Evolutionary conservation across 2,329 filamentous ascomycete genomes (phyloP), one percentile per base, ranked within the genome.

Genomic region (Sarocladium kiliense): DNA sequence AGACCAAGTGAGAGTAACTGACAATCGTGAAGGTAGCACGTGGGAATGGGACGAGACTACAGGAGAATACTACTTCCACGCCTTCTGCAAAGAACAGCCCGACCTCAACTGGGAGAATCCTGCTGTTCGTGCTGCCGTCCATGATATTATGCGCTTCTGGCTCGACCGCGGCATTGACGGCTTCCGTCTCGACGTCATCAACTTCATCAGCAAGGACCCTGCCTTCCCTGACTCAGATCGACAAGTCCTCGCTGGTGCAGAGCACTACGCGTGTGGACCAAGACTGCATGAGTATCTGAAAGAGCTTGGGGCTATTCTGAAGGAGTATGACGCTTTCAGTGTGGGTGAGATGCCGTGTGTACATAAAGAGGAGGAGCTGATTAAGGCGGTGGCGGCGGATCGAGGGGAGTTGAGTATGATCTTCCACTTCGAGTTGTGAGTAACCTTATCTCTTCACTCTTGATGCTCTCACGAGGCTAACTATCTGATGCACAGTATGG

Each of bases 101-200:
- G 88, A 91, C 60, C 78, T 92, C 39, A 91, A 91, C 71, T 91
- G 87, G 87, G 85, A 90, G 64, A 86, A 87, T 62, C 76, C 77
- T 0, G 77, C 78, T 1, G 83, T 88, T 2, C 79, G 86, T 32
- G 70, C 79, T 55, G 85, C 84, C 2, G 84, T 89, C 2, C 85
- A 89, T 65, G 75, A 85, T 39, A 78, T 85, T 21, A 86, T 89
- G 76, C 77, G 79, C 21, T 91, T 91, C 70, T 91, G 88, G 88
- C 78, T 91, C 2, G 76, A 88, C 58, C 80, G 81, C 37, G 87
- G 86, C 2, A 79, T 82, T 0, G 80, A 85, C 56, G 85, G 85
- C 3, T 88, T 87, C 72, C 77, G 84, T 36, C 79, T 86, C 71
- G 84, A 87, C 60, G 82, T 85, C 41, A 85, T 87, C 67, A 87